phyloP scores from a whole-genome alignment of 208 protist species.

The Leishmania guyanensis region DNA sequence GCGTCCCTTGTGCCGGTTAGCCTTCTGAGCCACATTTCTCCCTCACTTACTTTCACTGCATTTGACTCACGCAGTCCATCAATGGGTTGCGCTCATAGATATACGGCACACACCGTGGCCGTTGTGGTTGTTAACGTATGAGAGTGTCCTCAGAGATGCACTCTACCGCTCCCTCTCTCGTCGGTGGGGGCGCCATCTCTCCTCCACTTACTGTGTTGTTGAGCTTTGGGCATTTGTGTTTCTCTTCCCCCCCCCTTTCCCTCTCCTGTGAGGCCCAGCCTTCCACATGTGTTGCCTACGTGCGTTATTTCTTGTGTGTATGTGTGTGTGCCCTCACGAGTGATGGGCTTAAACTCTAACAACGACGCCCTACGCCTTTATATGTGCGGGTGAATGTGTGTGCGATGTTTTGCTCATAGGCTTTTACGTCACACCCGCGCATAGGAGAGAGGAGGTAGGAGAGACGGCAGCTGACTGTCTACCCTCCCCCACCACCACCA shows the following conservation, averaged over 20 bases:
- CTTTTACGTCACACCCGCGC: neutral
- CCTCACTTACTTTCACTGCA: neutral
- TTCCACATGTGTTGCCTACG: neutral
- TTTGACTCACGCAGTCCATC: neutral
- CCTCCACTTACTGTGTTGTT: neutral
- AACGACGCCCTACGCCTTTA: too few relatives aligned
- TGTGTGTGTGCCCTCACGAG: neutral
- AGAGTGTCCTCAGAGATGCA: neutral
- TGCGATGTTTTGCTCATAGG: too few relatives aligned
- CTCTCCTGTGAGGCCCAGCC: neutral
- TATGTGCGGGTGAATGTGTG: too few relatives aligned
- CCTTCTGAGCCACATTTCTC: neutral
- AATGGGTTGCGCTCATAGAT: neutral
- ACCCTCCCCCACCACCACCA: neutral
- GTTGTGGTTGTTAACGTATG: neutral
- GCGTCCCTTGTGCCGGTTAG: too few relatives aligned
- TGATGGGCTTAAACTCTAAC: too few relatives aligned
- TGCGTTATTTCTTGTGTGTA: neutral
- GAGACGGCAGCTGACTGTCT: too few relatives aligned
- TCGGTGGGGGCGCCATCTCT: too few relatives aligned
- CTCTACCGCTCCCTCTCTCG: neutral
- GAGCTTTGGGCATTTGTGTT: neutral
- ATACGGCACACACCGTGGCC: neutral
- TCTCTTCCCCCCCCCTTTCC: neutral
- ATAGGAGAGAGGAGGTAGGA: neutral